Evolutionary conservation across 768 basidiomycete genomes (phyloP), one percentile per base, ranked within the genome.

Genomic region (Dacryopinax spathularia): DNA sequence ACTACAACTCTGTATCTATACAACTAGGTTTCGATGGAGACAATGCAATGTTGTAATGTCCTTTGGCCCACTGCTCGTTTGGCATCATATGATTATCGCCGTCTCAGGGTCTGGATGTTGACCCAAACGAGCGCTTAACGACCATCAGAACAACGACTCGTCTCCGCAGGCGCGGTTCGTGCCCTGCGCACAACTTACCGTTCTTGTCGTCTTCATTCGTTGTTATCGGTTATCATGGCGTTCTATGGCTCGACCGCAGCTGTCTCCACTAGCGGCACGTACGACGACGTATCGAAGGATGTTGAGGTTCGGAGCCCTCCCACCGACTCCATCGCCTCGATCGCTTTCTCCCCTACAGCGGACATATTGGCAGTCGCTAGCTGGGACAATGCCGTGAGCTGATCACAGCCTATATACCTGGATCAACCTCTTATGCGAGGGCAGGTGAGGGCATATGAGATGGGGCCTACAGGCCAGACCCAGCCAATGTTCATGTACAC

Each of bases 321-420:
- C 2, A 72, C 83, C 7, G 95, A 97, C 72, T 91, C 90, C 13
- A 89, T 95, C 65, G 93, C 91, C 1, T 82, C 84, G 1, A 74
- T 97, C 61, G 76, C 87, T 1, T 97, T 94, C 76, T 92, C 89
- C 0, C 82, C 87, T 5, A 85, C 83, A 18, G 88, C 88, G 10
- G 91, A 95, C 71, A 89, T 90, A 71, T 80, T 98, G 31, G 92
- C 94, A 7, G 93, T 94, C 15, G 92, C 85, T 62, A 88, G 87
- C 68, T 98, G 95, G 95, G 89, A 90, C 71, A 93, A 91, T 72
- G 89, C 90, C 74, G 93, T 92, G 67, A 44, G 83, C 74, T 27
- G 29, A 3, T 31, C 18, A 9, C 5, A 27, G 5, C 10, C 25
- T 15, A 13, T 22, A 9, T 27, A 29, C 36, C 36, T 56, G n/a